Conservation (phyloP, 164 flowering plant genomes). For the Magnolia officinalis region DNA sequence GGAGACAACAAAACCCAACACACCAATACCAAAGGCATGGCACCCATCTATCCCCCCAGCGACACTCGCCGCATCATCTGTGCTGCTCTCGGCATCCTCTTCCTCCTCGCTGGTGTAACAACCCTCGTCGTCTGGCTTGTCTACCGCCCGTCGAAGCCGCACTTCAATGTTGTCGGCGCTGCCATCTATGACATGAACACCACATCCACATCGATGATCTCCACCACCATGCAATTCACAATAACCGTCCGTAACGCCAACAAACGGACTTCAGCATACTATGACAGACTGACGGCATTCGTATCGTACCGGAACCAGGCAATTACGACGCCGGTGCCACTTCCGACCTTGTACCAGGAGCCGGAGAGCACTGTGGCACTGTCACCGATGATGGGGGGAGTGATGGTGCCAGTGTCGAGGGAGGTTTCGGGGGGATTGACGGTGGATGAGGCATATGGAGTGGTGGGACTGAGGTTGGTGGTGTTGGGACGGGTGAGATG, state of each 20-base stretch:
- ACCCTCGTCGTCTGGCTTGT: slow-evolving; percentile 58
- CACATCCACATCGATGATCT: slow-evolving; percentile 40
- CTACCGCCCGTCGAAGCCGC: slow-evolving; percentile 70
- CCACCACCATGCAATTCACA: slow-evolving; percentile 76
- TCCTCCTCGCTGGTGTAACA: slow-evolving; percentile 53
- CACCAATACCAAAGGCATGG: neutral
- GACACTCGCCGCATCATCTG: slow-evolving; percentile 20
- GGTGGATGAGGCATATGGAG: slow-evolving; percentile 60
- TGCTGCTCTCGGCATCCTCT: slow-evolving; percentile 31
- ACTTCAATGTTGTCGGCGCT: slow-evolving; percentile 58
- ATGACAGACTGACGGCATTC: slow-evolving; percentile 51
- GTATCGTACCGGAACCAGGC: slow-evolving; percentile 55
- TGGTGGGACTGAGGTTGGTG: slow-evolving; percentile 56
- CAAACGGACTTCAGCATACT: slow-evolving; percentile 49
- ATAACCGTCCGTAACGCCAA: slow-evolving; percentile 67
- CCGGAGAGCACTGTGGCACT: slow-evolving; percentile 51
- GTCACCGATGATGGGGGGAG: slow-evolving; percentile 55
- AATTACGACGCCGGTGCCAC: slow-evolving; percentile 49
- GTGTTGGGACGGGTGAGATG: slow-evolving; percentile 63
- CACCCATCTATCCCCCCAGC: neutral
- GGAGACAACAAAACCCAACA: neutral
- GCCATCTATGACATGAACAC: slow-evolving; percentile 57
- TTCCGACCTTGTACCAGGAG: slow-evolving; percentile 58
- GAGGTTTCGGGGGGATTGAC: slow-evolving; percentile 54
- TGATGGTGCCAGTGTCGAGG: slow-evolving; percentile 46